Evolutionary conservation across 108 stramenopile genomes (phyloP).

Genomic region (Seminavis robusta): DNA sequence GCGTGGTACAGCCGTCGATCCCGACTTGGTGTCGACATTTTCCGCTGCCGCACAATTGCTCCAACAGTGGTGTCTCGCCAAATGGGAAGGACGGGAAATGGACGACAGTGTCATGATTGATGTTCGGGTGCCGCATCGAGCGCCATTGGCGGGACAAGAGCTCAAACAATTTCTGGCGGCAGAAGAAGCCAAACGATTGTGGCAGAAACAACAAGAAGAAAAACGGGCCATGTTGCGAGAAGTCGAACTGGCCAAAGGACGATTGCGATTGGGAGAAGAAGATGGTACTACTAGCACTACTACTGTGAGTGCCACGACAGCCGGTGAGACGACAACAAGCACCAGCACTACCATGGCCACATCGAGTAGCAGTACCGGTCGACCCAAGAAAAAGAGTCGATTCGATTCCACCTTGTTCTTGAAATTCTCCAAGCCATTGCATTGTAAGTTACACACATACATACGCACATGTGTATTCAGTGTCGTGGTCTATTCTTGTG

Average conservation of each 20-base stretch:
- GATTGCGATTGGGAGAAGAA: conserved; percentile 70
- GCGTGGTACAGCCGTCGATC: not conserved
- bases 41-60: conserved; percentile 75
- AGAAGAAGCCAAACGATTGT: conserved; percentile 60
- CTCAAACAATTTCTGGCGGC: conserved; percentile 60
- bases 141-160: conserved; percentile 63
- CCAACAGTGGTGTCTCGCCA: conserved; percentile 73
- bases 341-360: not conserved
- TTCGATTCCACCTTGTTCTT: conserved; percentile 87
- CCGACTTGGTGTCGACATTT: conserved; percentile 27
- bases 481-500: not conserved
- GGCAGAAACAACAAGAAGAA: conserved; percentile 48
- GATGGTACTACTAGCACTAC: conserved; percentile 8
- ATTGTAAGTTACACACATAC: conserved; percentile 45
- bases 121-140: conserved; percentile 61
- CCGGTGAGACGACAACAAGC: not conserved
- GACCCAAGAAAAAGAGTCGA: conserved; percentile 75
- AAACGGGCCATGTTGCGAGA: conserved; percentile 79
- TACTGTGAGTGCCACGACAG: conserved; percentile 2
- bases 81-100: conserved; percentile 78
- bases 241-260: conserved; percentile 79
- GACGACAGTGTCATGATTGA: conserved; percentile 75
- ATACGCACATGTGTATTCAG: not conserved
- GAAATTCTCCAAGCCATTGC: conserved; percentile 87
- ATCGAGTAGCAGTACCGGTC: conserved; percentile 2